A percentile compares a stretch with the other conserved stretches of the same genome.
Evolutionary conservation across 2,329 filamentous ascomycete species (phyloP).

Genomic region (Aureobasidium sp.): DNA sequence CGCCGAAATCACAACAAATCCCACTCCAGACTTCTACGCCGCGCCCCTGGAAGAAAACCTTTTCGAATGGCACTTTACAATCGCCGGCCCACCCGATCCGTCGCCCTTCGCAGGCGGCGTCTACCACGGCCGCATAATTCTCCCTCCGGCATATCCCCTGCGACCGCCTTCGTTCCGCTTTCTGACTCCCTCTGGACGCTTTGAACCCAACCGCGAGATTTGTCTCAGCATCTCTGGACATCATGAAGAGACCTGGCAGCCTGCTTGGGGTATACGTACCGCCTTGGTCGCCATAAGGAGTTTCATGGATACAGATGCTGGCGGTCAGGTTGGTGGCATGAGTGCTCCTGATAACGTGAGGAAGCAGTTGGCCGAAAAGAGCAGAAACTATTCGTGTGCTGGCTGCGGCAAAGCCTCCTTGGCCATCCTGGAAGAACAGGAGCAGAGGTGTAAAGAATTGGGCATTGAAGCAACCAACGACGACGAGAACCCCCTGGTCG

Average conservation of each 20-base stretch:
- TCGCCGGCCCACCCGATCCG: constrained; percentile 74
- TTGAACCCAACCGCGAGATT: constrained; percentile 95
- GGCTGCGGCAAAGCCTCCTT: constrained; percentile 64
- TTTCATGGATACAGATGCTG: constrained; percentile 89
- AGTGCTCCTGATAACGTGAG: constrained; percentile 66
- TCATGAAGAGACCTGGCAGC: constrained; percentile 98
- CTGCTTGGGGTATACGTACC: constrained; percentile 92
- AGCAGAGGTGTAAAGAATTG: constrained; percentile 47
- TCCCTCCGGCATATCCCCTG: constrained; percentile 83
- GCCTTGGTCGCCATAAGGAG: constrained; percentile 71
- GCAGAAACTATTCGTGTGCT: constrained; percentile 58
- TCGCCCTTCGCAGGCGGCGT: constrained; percentile 74
- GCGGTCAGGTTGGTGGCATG: constrained; percentile 83
- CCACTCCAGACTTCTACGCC: constrained; percentile 80
- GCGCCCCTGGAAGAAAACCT: constrained; percentile 88
- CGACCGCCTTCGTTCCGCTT: constrained; percentile 95
- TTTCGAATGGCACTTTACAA: constrained; percentile 98
- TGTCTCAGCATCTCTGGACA: constrained; percentile 90
- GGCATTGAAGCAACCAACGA: constrained; percentile 36
- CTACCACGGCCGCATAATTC: constrained; percentile 91
- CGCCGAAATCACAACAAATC: constrained; percentile 70
- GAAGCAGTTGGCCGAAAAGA: constrained; percentile 61
- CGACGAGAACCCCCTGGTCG: constrained; percentile 45
- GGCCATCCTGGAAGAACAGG: constrained; percentile 67
- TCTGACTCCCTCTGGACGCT: constrained; percentile 81